Evolutionary conservation across 495 filamentous ascomycete genomes (phyloP).

Genomic region (Sabuloglossum arenarium): DNA sequence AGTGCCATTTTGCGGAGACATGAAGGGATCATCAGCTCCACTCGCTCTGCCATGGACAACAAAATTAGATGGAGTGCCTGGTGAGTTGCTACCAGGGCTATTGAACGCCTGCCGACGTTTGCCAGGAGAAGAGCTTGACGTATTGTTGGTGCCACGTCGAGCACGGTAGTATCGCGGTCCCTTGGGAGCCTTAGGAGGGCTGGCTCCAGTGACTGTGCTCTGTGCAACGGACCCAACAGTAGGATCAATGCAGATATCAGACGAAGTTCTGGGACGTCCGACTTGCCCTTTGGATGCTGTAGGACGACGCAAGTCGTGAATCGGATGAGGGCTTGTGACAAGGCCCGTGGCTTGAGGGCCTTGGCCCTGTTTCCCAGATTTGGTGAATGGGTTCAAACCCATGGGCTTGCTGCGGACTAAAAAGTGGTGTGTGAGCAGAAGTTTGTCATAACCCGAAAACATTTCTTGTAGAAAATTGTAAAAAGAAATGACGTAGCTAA

Average conservation of each 20-base stretch:
- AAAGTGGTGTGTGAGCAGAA: constrained; percentile 6
- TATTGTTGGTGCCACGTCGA: background rate
- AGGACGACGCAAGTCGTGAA: background rate
- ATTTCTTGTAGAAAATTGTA: background rate
- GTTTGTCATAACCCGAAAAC: background rate
- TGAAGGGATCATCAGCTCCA: constrained; percentile 7
- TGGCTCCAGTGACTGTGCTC: background rate
- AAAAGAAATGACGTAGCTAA: background rate
- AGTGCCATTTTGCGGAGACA: constrained; percentile 2
- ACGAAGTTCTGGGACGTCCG: background rate
- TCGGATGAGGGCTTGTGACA: background rate
- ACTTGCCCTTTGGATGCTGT: background rate
- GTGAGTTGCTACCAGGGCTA: background rate
- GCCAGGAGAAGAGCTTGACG: constrained; percentile 3
- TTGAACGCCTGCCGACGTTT: background rate
- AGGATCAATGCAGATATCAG: background rate
- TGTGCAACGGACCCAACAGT: background rate
- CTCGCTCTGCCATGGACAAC: constrained; percentile 3
- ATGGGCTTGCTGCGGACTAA: background rate
- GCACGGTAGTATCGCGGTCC: background rate
- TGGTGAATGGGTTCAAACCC: background rate
- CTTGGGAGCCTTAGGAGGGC: background rate
- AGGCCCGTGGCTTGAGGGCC: background rate
- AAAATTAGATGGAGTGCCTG: background rate
- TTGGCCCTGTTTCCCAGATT: background rate